Conservation (phyloP, 148 eudicot genomes). For the Silene uniflora region DNA sequence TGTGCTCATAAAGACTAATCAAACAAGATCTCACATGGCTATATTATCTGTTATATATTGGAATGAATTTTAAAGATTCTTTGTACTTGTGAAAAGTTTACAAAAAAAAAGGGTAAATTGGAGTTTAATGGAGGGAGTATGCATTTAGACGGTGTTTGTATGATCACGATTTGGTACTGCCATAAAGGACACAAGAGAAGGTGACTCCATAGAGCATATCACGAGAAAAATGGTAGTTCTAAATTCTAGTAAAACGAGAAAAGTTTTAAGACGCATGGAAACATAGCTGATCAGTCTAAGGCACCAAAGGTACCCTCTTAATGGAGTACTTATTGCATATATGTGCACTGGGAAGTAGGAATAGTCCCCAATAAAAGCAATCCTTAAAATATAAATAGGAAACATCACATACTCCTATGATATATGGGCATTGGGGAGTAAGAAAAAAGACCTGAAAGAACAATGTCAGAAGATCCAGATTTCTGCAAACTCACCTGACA, state of each 20-base stretch:
- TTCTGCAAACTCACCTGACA: slow-evolving; percentile 51
- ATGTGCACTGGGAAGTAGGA: too few species aligned
- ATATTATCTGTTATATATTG: too few species aligned
- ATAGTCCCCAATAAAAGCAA: too few species aligned
- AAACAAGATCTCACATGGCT: too few species aligned
- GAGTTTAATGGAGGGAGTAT: neutral
- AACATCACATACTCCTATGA: neutral
- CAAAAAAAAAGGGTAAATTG: too few species aligned
- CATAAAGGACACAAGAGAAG: neutral
- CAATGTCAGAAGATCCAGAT: neutral
- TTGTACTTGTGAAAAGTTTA: too few species aligned
- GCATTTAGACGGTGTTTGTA: neutral
- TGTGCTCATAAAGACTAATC: too few species aligned
- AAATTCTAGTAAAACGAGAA: neutral
- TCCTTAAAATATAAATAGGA: too few species aligned
- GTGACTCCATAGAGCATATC: neutral
- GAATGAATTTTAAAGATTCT: too few species aligned
- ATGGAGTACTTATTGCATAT: too few species aligned
- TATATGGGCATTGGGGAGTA: neutral
- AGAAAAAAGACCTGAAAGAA: neutral
- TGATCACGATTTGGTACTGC: neutral
- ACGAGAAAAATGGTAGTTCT: neutral
- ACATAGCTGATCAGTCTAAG: neutral
- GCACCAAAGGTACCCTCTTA: too few species aligned
- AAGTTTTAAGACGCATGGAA: neutral